phyloP scores from a whole-genome alignment of 2,329 filamentous ascomycete genomes.

The Lizonia empirigonia region DNA sequence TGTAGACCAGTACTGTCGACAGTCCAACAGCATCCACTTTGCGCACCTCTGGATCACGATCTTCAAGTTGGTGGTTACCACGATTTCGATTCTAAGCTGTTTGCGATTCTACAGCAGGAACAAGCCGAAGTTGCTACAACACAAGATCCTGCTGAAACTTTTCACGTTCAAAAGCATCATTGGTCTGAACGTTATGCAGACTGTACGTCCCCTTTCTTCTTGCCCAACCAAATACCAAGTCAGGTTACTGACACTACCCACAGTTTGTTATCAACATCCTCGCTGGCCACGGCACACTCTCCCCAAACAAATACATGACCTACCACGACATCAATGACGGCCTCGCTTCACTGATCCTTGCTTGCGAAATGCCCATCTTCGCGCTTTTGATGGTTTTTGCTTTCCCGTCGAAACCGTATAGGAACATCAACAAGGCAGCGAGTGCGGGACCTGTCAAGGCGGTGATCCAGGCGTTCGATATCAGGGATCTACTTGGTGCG shows the following conservation, averaged over 20 bases:
- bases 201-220: constrained; percentile 22
- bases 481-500: constrained; percentile 34
- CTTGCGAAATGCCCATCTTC: constrained; percentile 44
- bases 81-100: constrained; percentile 28
- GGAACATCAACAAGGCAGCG: constrained; percentile 16
- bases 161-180: constrained; percentile 43
- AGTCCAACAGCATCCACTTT: constrained; percentile 37
- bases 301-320: constrained; percentile 35
- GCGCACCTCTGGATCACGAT: constrained; percentile 41
- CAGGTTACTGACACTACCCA: background rate
- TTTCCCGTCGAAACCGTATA: constrained; percentile 34
- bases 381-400: constrained; percentile 34
- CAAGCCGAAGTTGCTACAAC: constrained; percentile 28
- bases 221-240: background rate
- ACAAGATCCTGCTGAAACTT: constrained; percentile 39
- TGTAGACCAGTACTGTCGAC: constrained; percentile 35
- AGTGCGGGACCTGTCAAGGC: constrained; percentile 27
- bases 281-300: constrained; percentile 26
- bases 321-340: constrained; percentile 37
- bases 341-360: constrained; percentile 36
- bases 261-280: constrained; percentile 42
- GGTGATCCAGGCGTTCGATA: constrained; percentile 35
- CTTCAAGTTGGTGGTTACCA: constrained; percentile 27
- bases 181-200: constrained; percentile 37
- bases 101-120: constrained; percentile 33